These are phyloP conservation scores for Cordyceps militaris DNA, from an alignment of 2,329 filamentous ascomycete species.

Conservation along the genomic window DNA sequence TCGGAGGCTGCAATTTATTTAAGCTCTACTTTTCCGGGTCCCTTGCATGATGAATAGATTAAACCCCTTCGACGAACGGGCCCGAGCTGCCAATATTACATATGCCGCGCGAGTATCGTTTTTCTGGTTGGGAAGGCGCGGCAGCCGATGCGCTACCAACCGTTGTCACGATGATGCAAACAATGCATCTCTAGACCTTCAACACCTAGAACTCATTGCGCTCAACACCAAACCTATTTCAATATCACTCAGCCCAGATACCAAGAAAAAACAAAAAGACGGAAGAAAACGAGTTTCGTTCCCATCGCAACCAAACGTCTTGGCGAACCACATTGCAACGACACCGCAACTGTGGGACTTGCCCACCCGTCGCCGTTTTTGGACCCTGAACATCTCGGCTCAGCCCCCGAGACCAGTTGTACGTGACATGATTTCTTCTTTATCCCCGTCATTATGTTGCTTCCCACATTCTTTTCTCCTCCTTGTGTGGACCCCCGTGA, in stretches of 20 bases:
- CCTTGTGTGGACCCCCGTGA: neutral
- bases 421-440: neutral
- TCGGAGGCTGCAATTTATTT: neutral
- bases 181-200: no score
- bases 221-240: no score
- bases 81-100: neutral
- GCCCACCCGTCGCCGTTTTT: neutral
- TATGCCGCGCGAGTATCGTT: neutral
- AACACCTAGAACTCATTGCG: no score
- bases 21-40: neutral
- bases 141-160: neutral
- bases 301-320: conserved; percentile 3
- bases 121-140: neutral
- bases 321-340: neutral
- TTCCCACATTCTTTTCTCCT: conserved; percentile 4
- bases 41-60: neutral
- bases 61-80: neutral
- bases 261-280: no score
- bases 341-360: neutral
- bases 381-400: neutral
- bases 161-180: no score
- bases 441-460: neutral
- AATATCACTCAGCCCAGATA: no score
- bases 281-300: neutral
- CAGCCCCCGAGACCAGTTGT: neutral